Conservation (phyloP, 2,329 filamentous ascomycete species). For the Harringtonia lauricola region DNA sequence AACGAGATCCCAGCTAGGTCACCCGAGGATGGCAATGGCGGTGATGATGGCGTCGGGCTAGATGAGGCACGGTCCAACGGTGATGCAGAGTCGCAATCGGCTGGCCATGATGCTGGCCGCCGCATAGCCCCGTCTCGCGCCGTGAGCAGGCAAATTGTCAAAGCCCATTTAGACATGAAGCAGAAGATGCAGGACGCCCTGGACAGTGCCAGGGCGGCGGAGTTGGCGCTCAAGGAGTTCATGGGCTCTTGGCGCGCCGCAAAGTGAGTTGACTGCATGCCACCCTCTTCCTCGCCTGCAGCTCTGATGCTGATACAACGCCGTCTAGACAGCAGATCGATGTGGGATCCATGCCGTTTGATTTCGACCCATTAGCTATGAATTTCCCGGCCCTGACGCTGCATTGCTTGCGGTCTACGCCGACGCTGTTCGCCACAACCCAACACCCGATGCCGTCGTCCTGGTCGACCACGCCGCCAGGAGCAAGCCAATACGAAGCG, state of each 20-base stretch:
- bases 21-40: conserved; percentile 27
- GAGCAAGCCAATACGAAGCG: conserved; percentile 61
- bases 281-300: neutral
- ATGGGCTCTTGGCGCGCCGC: conserved; percentile 73
- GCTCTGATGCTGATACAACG: neutral
- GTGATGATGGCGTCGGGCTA: no score
- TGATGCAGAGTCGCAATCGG: conserved; percentile 7
- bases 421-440: conserved; percentile 70
- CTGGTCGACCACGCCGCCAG: conserved; percentile 71
- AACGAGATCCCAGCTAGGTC: conserved; percentile 53
- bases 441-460: conserved; percentile 69
- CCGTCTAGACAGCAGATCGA: conserved; percentile 30
- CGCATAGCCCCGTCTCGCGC: conserved; percentile 20
- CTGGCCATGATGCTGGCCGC: neutral
- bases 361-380: conserved; percentile 76
- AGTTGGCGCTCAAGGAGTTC: conserved; percentile 75
- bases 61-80: neutral
- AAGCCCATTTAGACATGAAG: conserved; percentile 51
- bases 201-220: conserved; percentile 73
- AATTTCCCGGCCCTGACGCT: conserved; percentile 80
- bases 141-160: conserved; percentile 40
- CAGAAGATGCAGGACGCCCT: conserved; percentile 55
- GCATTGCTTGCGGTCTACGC: conserved; percentile 67
- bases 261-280: conserved; percentile 42
- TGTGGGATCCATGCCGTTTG: conserved; percentile 47